These are phyloP conservation scores for Lentinula detonsa DNA, from an alignment of 768 basidiomycete genomes.

Conservation along the genomic window DNA sequence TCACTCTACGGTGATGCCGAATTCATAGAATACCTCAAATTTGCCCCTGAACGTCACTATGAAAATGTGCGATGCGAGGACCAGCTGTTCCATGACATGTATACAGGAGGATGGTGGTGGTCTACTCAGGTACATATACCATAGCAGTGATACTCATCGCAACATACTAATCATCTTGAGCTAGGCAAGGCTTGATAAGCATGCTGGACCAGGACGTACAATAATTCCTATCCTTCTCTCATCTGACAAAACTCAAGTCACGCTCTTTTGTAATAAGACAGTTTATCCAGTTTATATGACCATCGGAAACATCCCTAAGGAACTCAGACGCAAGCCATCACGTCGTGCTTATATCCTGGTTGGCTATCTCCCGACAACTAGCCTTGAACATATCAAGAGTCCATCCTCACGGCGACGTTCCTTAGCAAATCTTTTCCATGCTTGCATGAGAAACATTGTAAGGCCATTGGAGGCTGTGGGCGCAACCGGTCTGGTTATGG, in stretches of 20 bases:
- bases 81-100: not conserved
- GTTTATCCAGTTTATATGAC: not conserved
- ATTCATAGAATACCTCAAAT: not conserved
- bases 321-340: not conserved
- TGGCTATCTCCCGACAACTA: too few relatives aligned
- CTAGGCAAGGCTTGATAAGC: too few relatives aligned
- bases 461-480: too few relatives aligned
- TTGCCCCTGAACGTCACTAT: not conserved
- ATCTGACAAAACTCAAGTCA: not conserved
- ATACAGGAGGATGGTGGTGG: slow-evolving; percentile 25
- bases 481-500: too few relatives aligned
- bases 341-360: too few relatives aligned
- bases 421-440: too few relatives aligned
- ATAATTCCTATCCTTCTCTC: not conserved
- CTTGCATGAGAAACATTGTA: too few relatives aligned
- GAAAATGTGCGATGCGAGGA: not conserved
- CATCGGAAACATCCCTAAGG: not conserved
- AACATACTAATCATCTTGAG: too few relatives aligned
- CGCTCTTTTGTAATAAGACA: not conserved
- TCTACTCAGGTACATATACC: not conserved
- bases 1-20: not conserved
- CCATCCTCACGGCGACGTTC: too few relatives aligned
- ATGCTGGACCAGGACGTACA: not conserved
- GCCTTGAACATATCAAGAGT: too few relatives aligned
- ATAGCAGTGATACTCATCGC: too few relatives aligned